These are phyloP conservation scores for Colletotrichum tamarilloi DNA, from an alignment of 2,329 filamentous ascomycete genomes.

Conservation along the genomic window DNA sequence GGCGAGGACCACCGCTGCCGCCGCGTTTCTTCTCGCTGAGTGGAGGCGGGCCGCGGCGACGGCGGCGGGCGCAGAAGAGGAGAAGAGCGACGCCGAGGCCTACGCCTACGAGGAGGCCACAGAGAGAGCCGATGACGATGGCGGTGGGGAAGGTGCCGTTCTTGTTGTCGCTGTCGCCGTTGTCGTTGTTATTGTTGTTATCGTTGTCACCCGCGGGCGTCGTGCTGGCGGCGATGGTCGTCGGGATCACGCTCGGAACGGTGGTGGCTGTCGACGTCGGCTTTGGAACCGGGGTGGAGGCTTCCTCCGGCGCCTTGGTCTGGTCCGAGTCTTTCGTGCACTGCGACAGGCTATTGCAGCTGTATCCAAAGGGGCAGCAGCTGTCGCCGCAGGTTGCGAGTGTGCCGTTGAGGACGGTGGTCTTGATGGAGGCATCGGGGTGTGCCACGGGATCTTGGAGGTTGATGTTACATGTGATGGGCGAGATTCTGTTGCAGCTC, in stretches of 20 bases:
- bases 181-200: conserved; percentile 23
- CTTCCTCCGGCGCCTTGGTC: conserved; percentile 43
- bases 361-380: conserved; percentile 81
- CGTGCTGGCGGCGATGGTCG: conserved; percentile 36
- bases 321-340: conserved; percentile 68
- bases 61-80: conserved; percentile 50
- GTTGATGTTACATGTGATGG: conserved; percentile 72
- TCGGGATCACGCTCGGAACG: conserved; percentile 37
- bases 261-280: conserved; percentile 35
- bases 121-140: conserved; percentile 59
- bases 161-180: conserved; percentile 25
- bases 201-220: conserved; percentile 1
- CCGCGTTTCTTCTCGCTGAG: conserved; percentile 37
- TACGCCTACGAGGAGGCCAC: conserved; percentile 57
- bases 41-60: conserved; percentile 40
- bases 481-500: conserved; percentile 69
- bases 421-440: conserved; percentile 73
- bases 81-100: conserved; percentile 52
- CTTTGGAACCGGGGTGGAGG: conserved; percentile 37
- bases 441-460: conserved; percentile 69
- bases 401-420: conserved; percentile 67
- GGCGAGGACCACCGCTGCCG: conserved; percentile 30
- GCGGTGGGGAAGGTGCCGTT: conserved; percentile 45
- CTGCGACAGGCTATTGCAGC: conserved; percentile 60
- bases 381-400: conserved; percentile 66